These are phyloP conservation scores for Closterium sp. DNA, from an alignment of 139 green algal species.

Conservation along the genomic window DNA sequence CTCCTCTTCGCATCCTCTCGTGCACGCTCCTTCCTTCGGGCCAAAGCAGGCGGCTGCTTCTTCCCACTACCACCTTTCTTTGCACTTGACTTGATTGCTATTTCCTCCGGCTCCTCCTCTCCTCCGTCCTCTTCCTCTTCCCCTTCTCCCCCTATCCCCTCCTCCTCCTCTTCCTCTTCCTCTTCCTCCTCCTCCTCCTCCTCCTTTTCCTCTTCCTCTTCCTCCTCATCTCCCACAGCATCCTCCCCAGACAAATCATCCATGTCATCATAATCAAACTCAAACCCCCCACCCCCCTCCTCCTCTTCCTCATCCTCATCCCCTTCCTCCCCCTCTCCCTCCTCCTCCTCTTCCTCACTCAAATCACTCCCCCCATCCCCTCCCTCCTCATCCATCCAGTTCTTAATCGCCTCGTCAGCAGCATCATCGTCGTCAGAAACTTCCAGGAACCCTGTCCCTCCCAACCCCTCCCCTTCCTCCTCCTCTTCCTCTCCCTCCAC, in stretches of 20 bases:
- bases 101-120: too few relatives aligned
- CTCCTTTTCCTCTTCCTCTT: background rate
- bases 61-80: background rate
- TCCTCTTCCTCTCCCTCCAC: background rate
- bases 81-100: background rate
- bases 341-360: background rate
- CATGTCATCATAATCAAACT: conserved; percentile 6
- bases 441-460: background rate
- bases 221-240: background rate
- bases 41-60: too few relatives aligned
- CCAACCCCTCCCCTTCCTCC: background rate
- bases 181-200: background rate
- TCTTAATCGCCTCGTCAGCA: background rate
- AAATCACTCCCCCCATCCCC: background rate
- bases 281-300: background rate
- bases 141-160: background rate
- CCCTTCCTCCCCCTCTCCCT: background rate
- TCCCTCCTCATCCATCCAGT: background rate
- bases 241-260: background rate
- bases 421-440: background rate
- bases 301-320: background rate
- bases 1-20: background rate
- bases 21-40: background rate
- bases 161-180: background rate
- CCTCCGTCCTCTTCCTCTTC: background rate